Conservation (phyloP, 345 rosid species). For the Pugionium cornutum region DNA sequence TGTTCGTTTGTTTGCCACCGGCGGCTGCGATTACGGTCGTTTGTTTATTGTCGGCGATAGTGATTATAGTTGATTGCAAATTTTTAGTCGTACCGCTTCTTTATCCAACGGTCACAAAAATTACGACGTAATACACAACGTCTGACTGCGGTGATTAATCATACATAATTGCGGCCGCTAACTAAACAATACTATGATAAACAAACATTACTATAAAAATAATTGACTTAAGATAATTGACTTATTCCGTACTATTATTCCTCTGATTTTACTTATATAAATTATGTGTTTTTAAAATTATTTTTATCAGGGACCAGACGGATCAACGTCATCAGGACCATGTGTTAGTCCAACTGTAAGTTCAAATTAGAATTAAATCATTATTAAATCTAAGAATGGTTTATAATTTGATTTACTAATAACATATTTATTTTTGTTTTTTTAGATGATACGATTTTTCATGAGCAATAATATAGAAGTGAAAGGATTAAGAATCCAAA, state of each 20-base stretch:
- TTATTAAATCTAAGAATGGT: not conserved
- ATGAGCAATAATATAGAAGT: constrained; percentile 88
- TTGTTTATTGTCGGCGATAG: too few species aligned
- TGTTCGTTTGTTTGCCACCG: too few species aligned
- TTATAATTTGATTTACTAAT: not conserved
- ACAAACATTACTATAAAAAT: too few species aligned
- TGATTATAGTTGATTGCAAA: too few species aligned
- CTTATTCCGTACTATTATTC: constrained; percentile 15
- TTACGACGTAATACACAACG: too few species aligned
- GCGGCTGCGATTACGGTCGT: too few species aligned
- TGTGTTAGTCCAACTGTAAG: constrained; percentile 92
- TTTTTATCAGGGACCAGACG: constrained; percentile 64
- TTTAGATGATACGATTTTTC: constrained; percentile 87
- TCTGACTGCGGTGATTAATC: too few species aligned
- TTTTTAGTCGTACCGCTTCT: too few species aligned
- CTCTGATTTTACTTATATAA: not conserved
- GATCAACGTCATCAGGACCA: constrained; percentile 59
- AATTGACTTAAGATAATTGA: too few species aligned
- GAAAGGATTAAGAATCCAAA: constrained; percentile 67
- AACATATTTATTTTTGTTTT: not conserved
- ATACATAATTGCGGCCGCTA: too few species aligned
- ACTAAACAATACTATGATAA: too few species aligned
- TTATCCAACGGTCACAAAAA: too few species aligned
- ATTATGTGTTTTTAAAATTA: not conserved
- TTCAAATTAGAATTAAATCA: constrained; percentile 1